A percentile compares a stretch with the other conserved stretches of the same genome.
Evolutionary conservation across 2,329 filamentous ascomycete genomes (phyloP).

Genomic region (Penicillium sp.): DNA sequence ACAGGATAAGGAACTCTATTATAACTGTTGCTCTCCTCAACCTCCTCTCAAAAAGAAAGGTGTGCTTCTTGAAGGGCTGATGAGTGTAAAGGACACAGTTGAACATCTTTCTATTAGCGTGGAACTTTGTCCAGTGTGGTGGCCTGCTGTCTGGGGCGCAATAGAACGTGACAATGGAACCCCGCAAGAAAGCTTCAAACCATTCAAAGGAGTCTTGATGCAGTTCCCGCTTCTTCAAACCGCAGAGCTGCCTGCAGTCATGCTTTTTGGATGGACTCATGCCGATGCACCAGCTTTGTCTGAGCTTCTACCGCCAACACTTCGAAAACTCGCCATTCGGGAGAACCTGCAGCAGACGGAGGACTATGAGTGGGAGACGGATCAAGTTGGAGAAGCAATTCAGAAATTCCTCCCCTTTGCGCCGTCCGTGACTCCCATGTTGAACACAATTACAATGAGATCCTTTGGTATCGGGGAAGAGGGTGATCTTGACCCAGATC

Average conservation of each 20-base stretch:
- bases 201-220: neutral
- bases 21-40: neutral
- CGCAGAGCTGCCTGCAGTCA: neutral
- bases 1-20: neutral
- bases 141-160: neutral
- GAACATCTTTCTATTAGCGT: neutral
- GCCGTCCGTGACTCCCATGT: neutral
- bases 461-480: neutral
- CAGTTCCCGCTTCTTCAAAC: neutral
- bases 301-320: neutral
- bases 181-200: neutral
- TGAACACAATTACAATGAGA: neutral
- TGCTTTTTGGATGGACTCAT: neutral
- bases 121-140: neutral
- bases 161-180: neutral
- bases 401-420: neutral
- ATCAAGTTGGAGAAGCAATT: neutral
- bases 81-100: neutral
- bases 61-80: neutral
- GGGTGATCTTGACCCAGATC: neutral
- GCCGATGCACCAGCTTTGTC: neutral
- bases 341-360: neutral
- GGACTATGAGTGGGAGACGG: neutral
- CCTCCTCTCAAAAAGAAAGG: neutral
- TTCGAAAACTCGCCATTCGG: neutral